Percentiles rank a stretch among this genome's conserved stretches.
Evolutionary conservation across 805 yeast genomes (phyloP).

Genomic region (Candida nanaspora): DNA sequence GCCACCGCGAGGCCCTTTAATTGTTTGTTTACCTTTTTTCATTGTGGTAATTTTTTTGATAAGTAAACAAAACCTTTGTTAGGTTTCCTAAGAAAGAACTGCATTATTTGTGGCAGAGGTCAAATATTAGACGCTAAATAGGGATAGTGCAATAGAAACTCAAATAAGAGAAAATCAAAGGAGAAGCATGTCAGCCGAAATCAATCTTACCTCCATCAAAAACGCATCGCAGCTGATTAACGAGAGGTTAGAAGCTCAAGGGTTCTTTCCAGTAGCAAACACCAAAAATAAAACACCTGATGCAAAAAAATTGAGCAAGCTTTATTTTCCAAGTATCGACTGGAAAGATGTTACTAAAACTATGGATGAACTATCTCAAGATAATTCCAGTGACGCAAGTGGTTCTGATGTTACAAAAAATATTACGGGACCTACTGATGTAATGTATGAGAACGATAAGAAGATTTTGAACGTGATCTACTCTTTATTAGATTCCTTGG

Average conservation of each 20-base stretch:
- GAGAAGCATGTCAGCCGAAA: background rate
- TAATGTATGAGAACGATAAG: constrained; percentile 24
- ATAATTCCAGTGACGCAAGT: constrained; percentile 1
- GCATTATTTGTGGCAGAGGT: too few relatives aligned
- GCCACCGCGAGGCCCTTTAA: too few relatives aligned
- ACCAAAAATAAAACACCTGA: constrained; percentile 2
- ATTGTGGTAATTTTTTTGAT: too few relatives aligned
- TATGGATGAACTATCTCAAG: constrained; percentile 3
- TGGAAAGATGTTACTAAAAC: constrained; percentile 5
- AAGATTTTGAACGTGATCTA: constrained; percentile 21
- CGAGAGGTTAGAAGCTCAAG: constrained; percentile 17
- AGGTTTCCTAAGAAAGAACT: too few relatives aligned
- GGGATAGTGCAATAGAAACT: too few relatives aligned
- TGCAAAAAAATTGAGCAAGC: constrained; percentile 5
- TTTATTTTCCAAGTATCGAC: constrained; percentile 16
- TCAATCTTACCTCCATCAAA: constrained; percentile 13
- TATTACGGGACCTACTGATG: background rate
- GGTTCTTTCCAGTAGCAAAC: constrained; percentile 14
- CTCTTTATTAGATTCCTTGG: constrained; percentile 16
- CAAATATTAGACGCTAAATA: too few relatives aligned
- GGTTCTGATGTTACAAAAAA: background rate
- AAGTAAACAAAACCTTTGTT: too few relatives aligned
- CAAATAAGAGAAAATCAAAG: too few relatives aligned
- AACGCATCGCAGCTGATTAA: constrained; percentile 19
- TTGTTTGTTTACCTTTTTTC: too few relatives aligned